Base-by-base conservation (phyloP, 257 asterid species). In the Thymus quinquecostatus region DNA sequence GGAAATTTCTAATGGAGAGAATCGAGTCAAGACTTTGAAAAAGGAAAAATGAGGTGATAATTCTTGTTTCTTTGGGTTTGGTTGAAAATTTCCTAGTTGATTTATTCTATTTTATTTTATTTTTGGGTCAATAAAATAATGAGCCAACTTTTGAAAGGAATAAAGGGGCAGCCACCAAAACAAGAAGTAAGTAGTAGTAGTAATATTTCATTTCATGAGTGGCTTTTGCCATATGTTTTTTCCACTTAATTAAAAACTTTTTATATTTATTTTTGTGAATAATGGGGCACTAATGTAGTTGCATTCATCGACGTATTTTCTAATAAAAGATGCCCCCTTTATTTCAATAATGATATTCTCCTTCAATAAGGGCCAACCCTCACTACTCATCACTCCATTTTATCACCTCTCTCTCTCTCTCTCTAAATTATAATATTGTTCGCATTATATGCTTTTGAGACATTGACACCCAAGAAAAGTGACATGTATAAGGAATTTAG, bases 121-220 rank as follows among this genome's bases (percentile, higher is more conserved):
- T 58, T 11, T 11, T 6, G 64, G 64, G 60, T 60, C 44, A 59
- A 54, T 41, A 61, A 60, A 68, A 75, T n/a, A 21, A 61, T 62
- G 38, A 66, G 64, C 77, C 77, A 77, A 65, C 81, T 77, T 77
- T 77, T 77, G 81, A 71, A 64, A 51, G 60, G 73, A 68, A 77
- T 71, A 71, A 71, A 77, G 81, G 77, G 74, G 66, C 80, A 76
- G 55, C 61, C 75, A 62, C 76, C 72, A 76, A 62, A 68, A 21
- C 34, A 49, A 43, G 53, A 65, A 58, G 48, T 47, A 44, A 34
- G 21, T 76, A 58, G 21, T 21, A 21, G 21, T 21, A 21, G 21
- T 21, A 21, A 21, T 21, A 21, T 21, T 21, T 21, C 21, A 21
- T 21, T 45, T 55, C 5, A 72, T 48, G 27, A 43, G 58, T 75